phyloP scores from a whole-genome alignment of 768 basidiomycete genomes.

The Lactarius akahatsu region DNA sequence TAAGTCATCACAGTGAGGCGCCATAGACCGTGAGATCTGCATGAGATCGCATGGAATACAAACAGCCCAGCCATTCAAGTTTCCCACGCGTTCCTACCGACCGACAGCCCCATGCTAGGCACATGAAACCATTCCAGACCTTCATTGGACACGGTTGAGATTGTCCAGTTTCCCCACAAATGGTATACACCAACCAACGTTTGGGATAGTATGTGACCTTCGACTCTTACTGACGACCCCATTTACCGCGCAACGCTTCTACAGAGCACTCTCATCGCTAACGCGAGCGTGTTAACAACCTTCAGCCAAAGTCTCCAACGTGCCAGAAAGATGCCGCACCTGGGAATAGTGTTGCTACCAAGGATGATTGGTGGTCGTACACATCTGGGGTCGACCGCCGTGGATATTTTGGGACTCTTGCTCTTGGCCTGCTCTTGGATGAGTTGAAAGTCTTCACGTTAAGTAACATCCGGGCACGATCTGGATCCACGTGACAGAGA shows the following conservation, averaged over 20 bases:
- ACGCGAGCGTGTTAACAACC: slow-evolving; percentile 7
- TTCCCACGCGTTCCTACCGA: background rate
- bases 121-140: background rate
- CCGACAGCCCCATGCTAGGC: background rate
- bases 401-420: background rate
- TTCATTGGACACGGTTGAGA: background rate
- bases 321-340: background rate
- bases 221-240: background rate
- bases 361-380: background rate
- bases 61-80: background rate
- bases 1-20: background rate
- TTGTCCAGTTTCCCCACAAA: background rate
- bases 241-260: background rate
- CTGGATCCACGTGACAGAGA: background rate
- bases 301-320: background rate
- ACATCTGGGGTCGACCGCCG: background rate
- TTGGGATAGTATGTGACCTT: background rate
- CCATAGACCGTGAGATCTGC: background rate
- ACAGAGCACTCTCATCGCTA: slow-evolving; percentile 15
- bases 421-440: background rate
- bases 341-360: background rate
- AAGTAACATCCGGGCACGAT: background rate
- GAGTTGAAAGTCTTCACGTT: background rate
- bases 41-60: background rate
- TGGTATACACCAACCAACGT: background rate